Evolutionary conservation across 2,329 filamentous ascomycete genomes (phyloP).

Genomic region (Ophiostoma triangulosporum): DNA sequence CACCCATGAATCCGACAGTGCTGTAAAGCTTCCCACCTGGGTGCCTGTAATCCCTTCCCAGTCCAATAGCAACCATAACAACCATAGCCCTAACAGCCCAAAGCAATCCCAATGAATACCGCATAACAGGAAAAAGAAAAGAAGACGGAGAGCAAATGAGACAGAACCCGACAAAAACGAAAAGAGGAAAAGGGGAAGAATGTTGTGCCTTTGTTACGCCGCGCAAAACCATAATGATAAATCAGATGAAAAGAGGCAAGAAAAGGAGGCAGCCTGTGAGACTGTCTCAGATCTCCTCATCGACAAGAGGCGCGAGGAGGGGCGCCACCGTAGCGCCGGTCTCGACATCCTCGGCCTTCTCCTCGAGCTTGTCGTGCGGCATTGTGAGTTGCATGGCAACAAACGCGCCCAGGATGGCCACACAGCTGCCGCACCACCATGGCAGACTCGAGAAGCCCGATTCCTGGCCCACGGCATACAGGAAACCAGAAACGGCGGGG

Average conservation of each 20-base stretch:
- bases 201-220: slow-evolving; percentile 4
- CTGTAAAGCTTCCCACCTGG: neutral
- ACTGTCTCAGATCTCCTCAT: neutral
- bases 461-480: slow-evolving; percentile 69
- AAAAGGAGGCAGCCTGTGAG: neutral
- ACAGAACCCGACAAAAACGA: neutral
- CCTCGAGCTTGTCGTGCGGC: slow-evolving; percentile 31
- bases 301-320: neutral
- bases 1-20: neutral
- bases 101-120: neutral
- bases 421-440: slow-evolving; percentile 80
- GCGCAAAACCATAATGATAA: neutral
- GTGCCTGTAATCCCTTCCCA: slow-evolving; percentile 1
- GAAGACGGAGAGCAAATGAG: neutral
- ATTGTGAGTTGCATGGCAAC: slow-evolving; percentile 67
- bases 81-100: neutral
- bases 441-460: slow-evolving; percentile 75
- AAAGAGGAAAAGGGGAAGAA: neutral
- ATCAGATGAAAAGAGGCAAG: neutral
- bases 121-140: neutral
- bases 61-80: neutral
- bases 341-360: slow-evolving; percentile 28
- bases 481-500: slow-evolving; percentile 71
- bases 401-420: slow-evolving; percentile 61
- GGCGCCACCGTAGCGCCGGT: neutral